Conservation (phyloP, 176 grass and related monocot genomes). For the Zizania latifolia region DNA sequence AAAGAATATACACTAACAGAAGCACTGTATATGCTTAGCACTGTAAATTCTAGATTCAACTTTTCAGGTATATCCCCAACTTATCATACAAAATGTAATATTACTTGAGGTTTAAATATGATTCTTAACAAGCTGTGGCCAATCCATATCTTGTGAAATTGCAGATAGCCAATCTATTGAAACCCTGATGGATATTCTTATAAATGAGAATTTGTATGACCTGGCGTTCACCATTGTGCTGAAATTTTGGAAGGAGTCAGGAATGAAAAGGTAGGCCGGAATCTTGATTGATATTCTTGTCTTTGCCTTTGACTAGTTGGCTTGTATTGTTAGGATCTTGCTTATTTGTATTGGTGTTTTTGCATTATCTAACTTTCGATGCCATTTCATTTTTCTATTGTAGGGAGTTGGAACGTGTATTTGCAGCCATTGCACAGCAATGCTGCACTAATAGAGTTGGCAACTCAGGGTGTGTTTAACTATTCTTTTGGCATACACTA, state of each 20-base stretch:
- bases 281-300: conserved; percentile 7
- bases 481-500: neutral
- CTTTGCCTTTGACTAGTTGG: neutral
- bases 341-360: conserved; percentile 7
- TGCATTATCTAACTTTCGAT: conserved; percentile 16
- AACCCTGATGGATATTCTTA: conserved; percentile 71
- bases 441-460: conserved; percentile 62
- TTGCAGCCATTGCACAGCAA: conserved; percentile 70
- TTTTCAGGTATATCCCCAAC: conserved; percentile 49
- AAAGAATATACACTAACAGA: conserved; percentile 84
- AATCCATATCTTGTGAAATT: conserved; percentile 8
- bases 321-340: neutral
- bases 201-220: conserved; percentile 76
- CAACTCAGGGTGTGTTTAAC: conserved; percentile 30
- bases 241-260: conserved; percentile 82
- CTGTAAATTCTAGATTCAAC: conserved; percentile 55
- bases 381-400: conserved; percentile 1
- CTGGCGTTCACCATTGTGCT: conserved; percentile 80
- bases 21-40: conserved; percentile 68
- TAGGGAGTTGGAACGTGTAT: conserved; percentile 81
- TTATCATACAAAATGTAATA: neutral
- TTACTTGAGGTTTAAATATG: conserved; percentile 17
- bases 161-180: conserved; percentile 60
- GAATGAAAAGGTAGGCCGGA: conserved; percentile 55
- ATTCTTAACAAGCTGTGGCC: neutral